These are phyloP conservation scores for Raddia distichophylla DNA, from an alignment of 176 grass and related monocot species.

Conservation along the genomic window DNA sequence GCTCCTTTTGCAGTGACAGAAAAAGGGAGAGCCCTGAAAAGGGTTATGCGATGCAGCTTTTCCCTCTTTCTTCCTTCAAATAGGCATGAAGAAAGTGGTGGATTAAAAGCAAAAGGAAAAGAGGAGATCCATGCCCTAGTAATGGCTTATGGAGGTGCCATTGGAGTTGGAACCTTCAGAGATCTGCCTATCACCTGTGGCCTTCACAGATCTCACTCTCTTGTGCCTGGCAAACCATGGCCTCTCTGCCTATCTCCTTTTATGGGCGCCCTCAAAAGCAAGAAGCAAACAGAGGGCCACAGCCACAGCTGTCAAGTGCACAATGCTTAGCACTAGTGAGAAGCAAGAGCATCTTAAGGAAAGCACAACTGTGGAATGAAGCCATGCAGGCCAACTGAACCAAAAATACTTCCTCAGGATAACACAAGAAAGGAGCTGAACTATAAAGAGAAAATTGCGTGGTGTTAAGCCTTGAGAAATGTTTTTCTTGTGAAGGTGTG, in stretches of 20 bases:
- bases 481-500: not conserved
- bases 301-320: not conserved
- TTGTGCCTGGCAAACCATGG: not conserved
- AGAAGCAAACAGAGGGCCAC: not conserved
- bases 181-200: not conserved
- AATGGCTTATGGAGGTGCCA: slow-evolving; percentile 10
- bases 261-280: slow-evolving; percentile 16
- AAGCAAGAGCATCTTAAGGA: slow-evolving; percentile 12
- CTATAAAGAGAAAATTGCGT: not conserved
- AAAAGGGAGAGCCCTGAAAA: slow-evolving; percentile 15
- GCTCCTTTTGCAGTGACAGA: not conserved
- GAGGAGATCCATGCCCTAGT: slow-evolving; percentile 5
- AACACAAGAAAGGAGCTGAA: not conserved
- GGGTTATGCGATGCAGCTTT: slow-evolving; percentile 2
- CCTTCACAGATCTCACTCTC: slow-evolving; percentile 6
- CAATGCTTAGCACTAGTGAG: not conserved
- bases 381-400: not conserved
- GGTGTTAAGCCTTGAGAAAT: not conserved
- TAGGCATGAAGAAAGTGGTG: not conserved
- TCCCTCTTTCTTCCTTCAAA: not conserved
- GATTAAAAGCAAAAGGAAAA: slow-evolving; percentile 20
- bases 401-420: not conserved
- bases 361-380: not conserved
- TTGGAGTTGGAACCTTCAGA: slow-evolving; percentile 5
- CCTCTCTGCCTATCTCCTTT: slow-evolving; percentile 1